These are phyloP conservation scores for Candida dubliniensis DNA, from an alignment of 1,139 yeast species.

Conservation along the genomic window DNA sequence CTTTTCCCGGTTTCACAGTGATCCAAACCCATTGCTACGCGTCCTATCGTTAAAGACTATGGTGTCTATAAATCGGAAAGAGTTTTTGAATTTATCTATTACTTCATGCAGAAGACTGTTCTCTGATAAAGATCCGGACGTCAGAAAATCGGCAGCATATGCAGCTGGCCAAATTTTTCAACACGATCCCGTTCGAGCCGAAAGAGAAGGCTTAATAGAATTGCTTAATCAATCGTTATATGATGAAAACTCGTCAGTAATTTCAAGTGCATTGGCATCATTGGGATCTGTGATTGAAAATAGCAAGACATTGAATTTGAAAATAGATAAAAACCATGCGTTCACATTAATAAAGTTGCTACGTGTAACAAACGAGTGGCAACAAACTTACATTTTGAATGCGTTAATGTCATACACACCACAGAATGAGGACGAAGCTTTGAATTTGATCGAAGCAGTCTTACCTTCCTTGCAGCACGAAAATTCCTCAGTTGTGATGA, in stretches of 20 bases:
- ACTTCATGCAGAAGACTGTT: slow-evolving; percentile 32
- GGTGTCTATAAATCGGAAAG: slow-evolving; percentile 56
- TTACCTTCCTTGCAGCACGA: slow-evolving; percentile 78
- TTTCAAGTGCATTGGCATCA: slow-evolving; percentile 72
- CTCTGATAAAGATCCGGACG: slow-evolving; percentile 55
- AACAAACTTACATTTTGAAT: slow-evolving; percentile 68
- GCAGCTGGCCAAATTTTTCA: slow-evolving; percentile 71
- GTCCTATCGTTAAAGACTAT: slow-evolving; percentile 64
- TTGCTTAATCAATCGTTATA: slow-evolving; percentile 57
- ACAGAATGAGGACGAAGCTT: slow-evolving; percentile 62
- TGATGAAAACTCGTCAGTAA: slow-evolving; percentile 62
- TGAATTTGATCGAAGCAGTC: slow-evolving; percentile 63
- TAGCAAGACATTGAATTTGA: slow-evolving; percentile 47
- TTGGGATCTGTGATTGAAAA: slow-evolving; percentile 65
- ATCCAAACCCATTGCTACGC: slow-evolving; percentile 33
- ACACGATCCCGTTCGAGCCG: slow-evolving; percentile 48
- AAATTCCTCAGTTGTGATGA: slow-evolving; percentile 79
- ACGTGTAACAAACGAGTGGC: slow-evolving; percentile 74
- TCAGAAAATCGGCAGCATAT: slow-evolving; percentile 69
- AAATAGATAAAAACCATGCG: slow-evolving; percentile 59
- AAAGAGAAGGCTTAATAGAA: slow-evolving; percentile 48
- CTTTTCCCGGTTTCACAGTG: slow-evolving; percentile 51
- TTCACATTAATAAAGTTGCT: slow-evolving; percentile 49
- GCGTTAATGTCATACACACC: slow-evolving; percentile 75
- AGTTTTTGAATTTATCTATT: slow-evolving; percentile 43